Conservation (phyloP, 768 basidiomycete genomes). For the Boletus edulis region DNA sequence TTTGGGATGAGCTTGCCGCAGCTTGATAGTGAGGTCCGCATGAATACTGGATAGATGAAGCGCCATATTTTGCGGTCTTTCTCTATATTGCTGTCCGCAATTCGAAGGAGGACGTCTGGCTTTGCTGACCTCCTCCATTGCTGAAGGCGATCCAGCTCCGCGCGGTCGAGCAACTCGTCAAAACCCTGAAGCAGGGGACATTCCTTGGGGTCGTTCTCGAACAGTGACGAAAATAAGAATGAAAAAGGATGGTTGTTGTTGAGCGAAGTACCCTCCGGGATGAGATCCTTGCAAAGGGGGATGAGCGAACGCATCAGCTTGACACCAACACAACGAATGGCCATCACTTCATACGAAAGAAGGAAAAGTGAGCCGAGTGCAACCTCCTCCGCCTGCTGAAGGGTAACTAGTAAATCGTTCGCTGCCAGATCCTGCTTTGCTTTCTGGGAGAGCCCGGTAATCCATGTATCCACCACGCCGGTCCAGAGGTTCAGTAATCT, state of each 20-base stretch:
- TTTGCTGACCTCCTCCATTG: constrained; percentile 63
- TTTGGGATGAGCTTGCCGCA: constrained; percentile 42
- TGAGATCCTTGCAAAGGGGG: constrained; percentile 45
- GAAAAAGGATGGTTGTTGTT: constrained; percentile 27
- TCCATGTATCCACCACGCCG: constrained; percentile 68
- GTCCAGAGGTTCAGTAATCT: constrained; percentile 74
- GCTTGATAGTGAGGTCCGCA: constrained; percentile 54
- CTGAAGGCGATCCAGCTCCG: constrained; percentile 58
- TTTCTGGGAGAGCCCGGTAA: constrained; percentile 43
- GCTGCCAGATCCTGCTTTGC: constrained; percentile 36
- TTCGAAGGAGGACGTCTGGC: constrained; percentile 56
- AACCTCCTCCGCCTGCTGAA: constrained; percentile 55
- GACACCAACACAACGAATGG: constrained; percentile 58
- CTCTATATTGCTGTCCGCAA: constrained; percentile 69
- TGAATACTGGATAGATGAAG: constrained; percentile 64
- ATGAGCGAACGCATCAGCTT: constrained; percentile 61
- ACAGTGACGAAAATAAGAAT: constrained; percentile 46
- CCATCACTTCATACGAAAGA: constrained; percentile 52
- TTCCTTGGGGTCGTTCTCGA: constrained; percentile 49
- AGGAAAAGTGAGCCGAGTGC: constrained; percentile 75
- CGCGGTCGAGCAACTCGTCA: constrained; percentile 62
- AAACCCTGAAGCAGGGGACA: constrained; percentile 55
- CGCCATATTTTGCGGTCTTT: constrained; percentile 74
- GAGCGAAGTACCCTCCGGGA: constrained; percentile 29
- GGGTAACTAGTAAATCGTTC: constrained; percentile 42